A percentile compares a stretch with the other conserved stretches of the same genome.
phyloP scores from a whole-genome alignment of 2,329 filamentous ascomycete species.

The Phialemoniopsis sp. region DNA sequence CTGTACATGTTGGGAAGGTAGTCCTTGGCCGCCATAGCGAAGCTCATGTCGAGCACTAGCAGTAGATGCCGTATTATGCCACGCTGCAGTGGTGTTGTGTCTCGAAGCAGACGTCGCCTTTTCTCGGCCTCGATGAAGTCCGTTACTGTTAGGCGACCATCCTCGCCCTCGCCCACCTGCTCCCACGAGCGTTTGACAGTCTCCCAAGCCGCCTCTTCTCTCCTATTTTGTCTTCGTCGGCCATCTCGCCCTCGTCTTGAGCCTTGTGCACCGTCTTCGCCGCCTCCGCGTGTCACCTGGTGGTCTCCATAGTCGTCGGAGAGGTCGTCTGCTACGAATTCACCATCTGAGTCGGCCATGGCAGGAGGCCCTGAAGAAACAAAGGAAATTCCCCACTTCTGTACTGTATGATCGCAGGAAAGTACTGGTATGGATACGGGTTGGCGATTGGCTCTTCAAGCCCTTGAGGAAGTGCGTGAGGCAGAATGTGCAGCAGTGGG shows the following conservation, averaged over 20 bases:
- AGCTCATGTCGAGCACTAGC: conserved; percentile 85
- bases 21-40: conserved; percentile 94
- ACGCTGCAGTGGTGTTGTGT: conserved; percentile 91
- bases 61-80: conserved; percentile 97
- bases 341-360: conserved; percentile 73
- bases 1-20: conserved; percentile 83
- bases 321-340: conserved; percentile 59
- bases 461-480: too few relatives aligned
- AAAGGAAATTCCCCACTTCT: too few relatives aligned
- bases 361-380: not conserved
- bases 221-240: conserved; percentile 18
- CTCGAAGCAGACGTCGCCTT: conserved; percentile 74
- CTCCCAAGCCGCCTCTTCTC: conserved; percentile 55
- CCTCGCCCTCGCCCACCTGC: conserved; percentile 70
- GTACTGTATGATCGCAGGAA: too few relatives aligned
- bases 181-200: conserved; percentile 68
- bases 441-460: too few relatives aligned
- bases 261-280: conserved; percentile 20
- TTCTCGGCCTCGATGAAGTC: conserved; percentile 78
- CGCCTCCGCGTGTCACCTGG: conserved; percentile 33
- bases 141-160: conserved; percentile 74
- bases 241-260: conserved; percentile 20
- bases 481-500: too few relatives aligned
- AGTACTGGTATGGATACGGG: too few relatives aligned
- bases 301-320: conserved; percentile 59